Base-by-base conservation (phyloP, 148 eudicot species). In the Chenopodium quinoa region DNA sequence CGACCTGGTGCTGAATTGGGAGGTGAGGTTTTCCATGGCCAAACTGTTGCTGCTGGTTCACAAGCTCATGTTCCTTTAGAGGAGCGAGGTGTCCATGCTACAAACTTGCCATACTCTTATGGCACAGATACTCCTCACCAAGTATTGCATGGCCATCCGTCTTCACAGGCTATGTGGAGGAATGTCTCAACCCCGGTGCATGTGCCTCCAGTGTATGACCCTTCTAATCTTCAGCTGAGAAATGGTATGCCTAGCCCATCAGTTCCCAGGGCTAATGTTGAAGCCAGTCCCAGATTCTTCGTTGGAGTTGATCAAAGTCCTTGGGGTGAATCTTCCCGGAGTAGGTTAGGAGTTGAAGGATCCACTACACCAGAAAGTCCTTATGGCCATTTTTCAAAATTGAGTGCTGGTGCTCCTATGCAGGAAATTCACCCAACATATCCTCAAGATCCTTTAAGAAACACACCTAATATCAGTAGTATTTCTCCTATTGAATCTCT, bases 111-210 rank as follows among this genome's bases (percentile, higher is more conserved):
- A 20, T 89, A 75, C 80, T 79, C 84, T n/a, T 92, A 89, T 79
- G 98, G 97, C 60, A 80, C 79, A 14, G 97, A 91, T 65, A 88
- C 83, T 56, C 40, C 88, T 70, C 88, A 83, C 82, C 98, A 89
- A 84, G 76, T 80, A 60, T 69, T 91, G 75, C 91, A 83, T 75
- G 91, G 88, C 69, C 90, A 82, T 87, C 80, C 88, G 67, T 84
- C 93, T 75, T 83, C 85, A 64, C 93, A 88, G 75, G 44, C 87
- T 75, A 48, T 88, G 44, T 85, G 93, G 93, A 89, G 93, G 85
- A 90, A 92, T 75, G 76, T 80, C 78, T 92, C 87, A 70, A 44
- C 82, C 71, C 90, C 91, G 44, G 25, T 89, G 58, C 94, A 85
- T 34, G 88, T 84, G 47, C 84, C 86, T 80, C 87, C 89, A 10